Conservation (phyloP, 2,329 filamentous ascomycete genomes). For the Fusarium foetens region DNA sequence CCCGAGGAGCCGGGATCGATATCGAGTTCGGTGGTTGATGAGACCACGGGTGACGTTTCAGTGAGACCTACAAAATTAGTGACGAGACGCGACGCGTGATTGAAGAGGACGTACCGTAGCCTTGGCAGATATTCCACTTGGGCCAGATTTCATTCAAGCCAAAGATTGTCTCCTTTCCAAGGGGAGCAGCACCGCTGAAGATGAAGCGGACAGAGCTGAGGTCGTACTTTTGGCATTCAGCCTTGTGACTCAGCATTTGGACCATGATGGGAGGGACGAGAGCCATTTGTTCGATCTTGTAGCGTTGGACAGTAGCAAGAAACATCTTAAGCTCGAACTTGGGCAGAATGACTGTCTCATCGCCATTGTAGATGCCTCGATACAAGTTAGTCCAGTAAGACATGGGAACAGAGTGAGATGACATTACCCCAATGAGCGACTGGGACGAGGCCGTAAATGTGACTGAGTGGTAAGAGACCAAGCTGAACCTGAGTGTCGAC, state of each 20-base stretch:
- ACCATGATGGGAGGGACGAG: constrained; percentile 85
- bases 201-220: constrained; percentile 71
- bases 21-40: constrained; percentile 65
- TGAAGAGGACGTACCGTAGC: constrained; percentile 66
- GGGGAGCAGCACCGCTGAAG: constrained; percentile 79
- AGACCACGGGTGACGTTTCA: constrained; percentile 76
- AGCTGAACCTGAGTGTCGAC: constrained; percentile 60
- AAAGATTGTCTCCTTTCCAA: constrained; percentile 74
- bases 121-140: constrained; percentile 73
- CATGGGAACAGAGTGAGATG: background rate
- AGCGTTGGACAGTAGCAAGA: constrained; percentile 71
- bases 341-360: constrained; percentile 76
- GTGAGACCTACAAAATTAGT: constrained; percentile 66
- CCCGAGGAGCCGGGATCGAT: constrained; percentile 76
- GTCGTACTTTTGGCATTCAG: constrained; percentile 71
- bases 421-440: constrained; percentile 58
- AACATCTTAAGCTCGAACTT: constrained; percentile 79
- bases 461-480: constrained; percentile 81
- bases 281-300: constrained; percentile 74
- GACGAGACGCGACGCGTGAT: fast-evolving
- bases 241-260: constrained; percentile 71
- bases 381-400: constrained; percentile 53
- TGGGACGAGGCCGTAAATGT: constrained; percentile 82
- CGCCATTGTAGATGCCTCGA: constrained; percentile 72
- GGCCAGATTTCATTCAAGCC: constrained; percentile 71